Base-by-base conservation (phyloP, 345 rosid genomes). In the Salix purpurea region DNA sequence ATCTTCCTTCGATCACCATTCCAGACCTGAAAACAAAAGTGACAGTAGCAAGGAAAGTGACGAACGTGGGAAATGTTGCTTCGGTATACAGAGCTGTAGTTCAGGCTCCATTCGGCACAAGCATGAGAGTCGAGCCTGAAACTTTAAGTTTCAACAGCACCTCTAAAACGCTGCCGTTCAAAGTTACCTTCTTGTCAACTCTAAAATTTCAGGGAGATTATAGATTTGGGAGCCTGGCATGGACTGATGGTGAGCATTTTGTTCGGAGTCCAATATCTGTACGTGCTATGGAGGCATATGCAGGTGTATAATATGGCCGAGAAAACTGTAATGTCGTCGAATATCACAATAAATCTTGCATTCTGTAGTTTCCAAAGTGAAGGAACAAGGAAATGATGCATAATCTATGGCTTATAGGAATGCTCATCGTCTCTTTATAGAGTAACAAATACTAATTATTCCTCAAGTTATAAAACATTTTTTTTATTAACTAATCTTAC, bases 211-310 rank as follows among this genome's bases (percentile, higher is more conserved):
- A 67, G 71, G 84, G 85, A 58, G 84, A 85, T 15, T 87, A 83
- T 70, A 85, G 71, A 23, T 90, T 90, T 70, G 94, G 93, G 71
- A 90, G 94, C 85, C 79, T 90, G 69, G 85, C 83, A 54, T 88
- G 94, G 91, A 81, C 85, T 15, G 90, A 90, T 52, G 85, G 88
- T 13, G 71, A 82, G 30, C 88, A 86, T 79, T 48, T 78, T 54
- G 93, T 88, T 21, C 77, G 84, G 6, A 90, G 79, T 77, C 90
- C 91, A 40, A 15, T 88, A n/a, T 85, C 90, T 4, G 81, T 88
- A 0, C 81, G 89, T 11, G 73, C 73, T 52, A 71, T 65, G 28
- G 67, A 77, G 52, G 61, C 74, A n/a, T 78, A 44, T 32, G 40
- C 56, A 12, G 70, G 73, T 70, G 74, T 39, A 4, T 70, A 67